Evolutionary conservation across 2,329 filamentous ascomycete species (phyloP).

Genomic region (Apiospora marii): DNA sequence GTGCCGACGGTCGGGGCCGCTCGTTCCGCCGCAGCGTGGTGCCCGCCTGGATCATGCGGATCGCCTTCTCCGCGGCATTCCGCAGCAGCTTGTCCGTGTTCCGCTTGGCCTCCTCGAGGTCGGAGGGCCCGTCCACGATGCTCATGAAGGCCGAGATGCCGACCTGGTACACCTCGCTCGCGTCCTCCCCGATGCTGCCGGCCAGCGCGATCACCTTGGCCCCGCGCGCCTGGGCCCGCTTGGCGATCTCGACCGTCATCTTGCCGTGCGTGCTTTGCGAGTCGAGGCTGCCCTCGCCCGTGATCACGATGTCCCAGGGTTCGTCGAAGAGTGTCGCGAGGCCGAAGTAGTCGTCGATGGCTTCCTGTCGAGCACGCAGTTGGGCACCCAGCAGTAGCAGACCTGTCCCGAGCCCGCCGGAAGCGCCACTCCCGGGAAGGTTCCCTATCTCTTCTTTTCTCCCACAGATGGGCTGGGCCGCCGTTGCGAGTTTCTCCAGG

Average conservation of each 20-base stretch:
- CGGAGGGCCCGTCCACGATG: slow-evolving; percentile 40
- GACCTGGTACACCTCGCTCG: slow-evolving; percentile 42
- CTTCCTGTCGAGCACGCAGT: slow-evolving; percentile 56
- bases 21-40: slow-evolving; percentile 3
- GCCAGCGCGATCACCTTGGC: slow-evolving; percentile 53
- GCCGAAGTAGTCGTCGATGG: slow-evolving; percentile 59
- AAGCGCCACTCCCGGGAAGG: slow-evolving; percentile 57
- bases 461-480: slow-evolving; percentile 43
- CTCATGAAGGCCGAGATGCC: slow-evolving; percentile 45
- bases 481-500: slow-evolving; percentile 51
- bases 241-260: slow-evolving; percentile 60
- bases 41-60: slow-evolving; percentile 35
- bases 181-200: slow-evolving; percentile 45
- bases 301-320: slow-evolving; percentile 57
- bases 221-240: slow-evolving; percentile 52
- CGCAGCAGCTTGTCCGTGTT: slow-evolving; percentile 37
- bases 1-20: slow-evolving; percentile 26
- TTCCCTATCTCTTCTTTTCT: slow-evolving; percentile 43
- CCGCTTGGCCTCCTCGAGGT: slow-evolving; percentile 40
- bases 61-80: slow-evolving; percentile 41
- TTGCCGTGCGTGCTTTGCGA: slow-evolving; percentile 60
- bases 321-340: slow-evolving; percentile 54
- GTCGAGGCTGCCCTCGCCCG: slow-evolving; percentile 61
- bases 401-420: slow-evolving; percentile 60
- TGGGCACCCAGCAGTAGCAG: slow-evolving; percentile 55